Evolutionary conservation across 2,329 filamentous ascomycete species (phyloP).

Genomic region (Rhexocercosporidium sp.): DNA sequence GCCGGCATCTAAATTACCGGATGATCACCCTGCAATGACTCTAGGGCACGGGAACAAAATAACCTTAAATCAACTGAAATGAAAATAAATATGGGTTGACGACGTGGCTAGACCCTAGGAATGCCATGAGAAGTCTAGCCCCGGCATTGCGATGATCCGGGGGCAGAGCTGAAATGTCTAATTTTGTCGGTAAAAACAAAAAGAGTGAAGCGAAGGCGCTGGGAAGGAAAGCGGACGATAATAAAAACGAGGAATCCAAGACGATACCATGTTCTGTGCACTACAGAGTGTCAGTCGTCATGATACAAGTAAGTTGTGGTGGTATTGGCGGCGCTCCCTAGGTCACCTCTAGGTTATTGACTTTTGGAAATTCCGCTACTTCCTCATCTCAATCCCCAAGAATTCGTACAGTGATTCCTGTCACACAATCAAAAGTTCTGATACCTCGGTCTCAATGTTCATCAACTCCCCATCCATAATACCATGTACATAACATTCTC

Average conservation of each 20-base stretch:
- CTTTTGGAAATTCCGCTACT: background rate
- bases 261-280: background rate
- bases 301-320: too few species aligned
- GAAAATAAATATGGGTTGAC: background rate
- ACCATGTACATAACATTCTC: background rate
- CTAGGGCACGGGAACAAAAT: background rate
- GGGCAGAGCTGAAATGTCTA: background rate
- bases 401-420: too few species aligned
- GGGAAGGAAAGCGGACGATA: background rate
- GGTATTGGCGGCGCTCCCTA: too few species aligned
- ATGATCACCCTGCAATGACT: background rate
- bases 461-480: conserved; percentile 3
- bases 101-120: background rate
- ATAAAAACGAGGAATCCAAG: background rate
- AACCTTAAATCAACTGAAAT: conserved; percentile 1
- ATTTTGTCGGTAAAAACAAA: background rate
- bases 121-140: background rate
- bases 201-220: background rate
- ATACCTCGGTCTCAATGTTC: background rate
- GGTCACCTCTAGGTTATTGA: background rate
- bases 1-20: background rate
- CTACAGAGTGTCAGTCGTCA: too few species aligned
- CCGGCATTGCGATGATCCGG: conserved; percentile 1
- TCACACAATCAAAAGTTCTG: background rate
- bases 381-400: background rate